phyloP scores from a whole-genome alignment of 331 rosid species.

The Quercus lobata region DNA sequence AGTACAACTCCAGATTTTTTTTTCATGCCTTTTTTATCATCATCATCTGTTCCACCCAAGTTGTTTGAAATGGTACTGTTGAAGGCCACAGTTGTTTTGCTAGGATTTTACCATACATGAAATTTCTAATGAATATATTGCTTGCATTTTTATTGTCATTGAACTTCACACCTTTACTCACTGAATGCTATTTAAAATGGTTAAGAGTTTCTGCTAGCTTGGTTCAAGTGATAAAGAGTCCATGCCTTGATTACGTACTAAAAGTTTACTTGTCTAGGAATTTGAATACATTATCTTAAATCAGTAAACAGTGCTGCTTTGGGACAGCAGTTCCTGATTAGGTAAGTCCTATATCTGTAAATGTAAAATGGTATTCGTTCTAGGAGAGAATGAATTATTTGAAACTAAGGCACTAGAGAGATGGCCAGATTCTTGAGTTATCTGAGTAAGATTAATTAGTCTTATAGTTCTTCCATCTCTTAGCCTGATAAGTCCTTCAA shows the following conservation, averaged over 20 bases:
- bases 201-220: not conserved
- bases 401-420: not conserved
- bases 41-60: not conserved
- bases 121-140: not conserved
- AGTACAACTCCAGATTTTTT: not conserved
- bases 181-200: not conserved
- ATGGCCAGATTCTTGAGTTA: conserved; percentile 13
- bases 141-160: not conserved
- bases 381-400: not conserved
- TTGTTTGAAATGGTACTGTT: not conserved
- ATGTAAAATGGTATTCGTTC: not conserved
- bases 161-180: not conserved
- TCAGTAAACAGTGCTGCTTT: not conserved
- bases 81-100: not conserved
- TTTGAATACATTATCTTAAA: not conserved
- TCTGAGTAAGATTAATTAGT: not conserved
- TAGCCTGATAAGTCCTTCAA: not conserved
- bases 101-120: not conserved
- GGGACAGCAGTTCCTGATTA: not conserved
- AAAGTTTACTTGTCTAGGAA: not conserved
- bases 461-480: not conserved
- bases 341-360: not conserved
- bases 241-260: not conserved
- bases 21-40: not conserved
- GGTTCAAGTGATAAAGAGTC: not conserved